Conservation (phyloP, 2,329 filamentous ascomycete species). For the Penicillium crustosum region DNA sequence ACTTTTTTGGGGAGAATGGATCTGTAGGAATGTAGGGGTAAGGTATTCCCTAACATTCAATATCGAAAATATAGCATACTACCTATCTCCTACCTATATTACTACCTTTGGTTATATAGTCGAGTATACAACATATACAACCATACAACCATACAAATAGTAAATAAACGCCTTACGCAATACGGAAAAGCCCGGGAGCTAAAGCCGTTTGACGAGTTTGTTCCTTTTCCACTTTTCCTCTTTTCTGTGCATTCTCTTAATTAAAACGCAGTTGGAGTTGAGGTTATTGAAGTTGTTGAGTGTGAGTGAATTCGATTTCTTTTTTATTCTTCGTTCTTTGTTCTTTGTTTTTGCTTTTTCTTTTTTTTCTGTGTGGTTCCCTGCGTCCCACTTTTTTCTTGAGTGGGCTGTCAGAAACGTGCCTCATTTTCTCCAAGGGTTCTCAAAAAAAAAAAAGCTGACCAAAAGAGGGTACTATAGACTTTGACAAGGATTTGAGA, state of each 20-base stretch:
- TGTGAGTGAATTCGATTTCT: neutral
- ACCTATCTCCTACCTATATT: too few relatives aligned
- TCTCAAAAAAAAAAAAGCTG: slow-evolving; percentile 23
- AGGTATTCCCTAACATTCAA: neutral
- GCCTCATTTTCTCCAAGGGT: slow-evolving; percentile 28
- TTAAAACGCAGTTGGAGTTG: slow-evolving; percentile 5
- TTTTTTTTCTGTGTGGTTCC: slow-evolving; percentile 4
- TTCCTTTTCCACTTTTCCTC: slow-evolving; percentile 17
- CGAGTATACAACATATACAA: neutral
- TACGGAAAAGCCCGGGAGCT: slow-evolving; percentile 42
- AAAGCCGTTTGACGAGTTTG: slow-evolving; percentile 33
- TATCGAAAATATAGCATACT: neutral
- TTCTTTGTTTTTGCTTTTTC: neutral
- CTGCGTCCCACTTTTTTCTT: slow-evolving; percentile 18
- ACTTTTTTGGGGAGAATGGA: slow-evolving; percentile 15
- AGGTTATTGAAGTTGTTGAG: slow-evolving; percentile 8
- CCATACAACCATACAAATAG: neutral
- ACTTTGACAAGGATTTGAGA: slow-evolving; percentile 27
- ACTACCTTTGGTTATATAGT: too few relatives aligned
- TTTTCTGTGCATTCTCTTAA: slow-evolving; percentile 12
- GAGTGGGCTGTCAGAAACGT: slow-evolving; percentile 33
- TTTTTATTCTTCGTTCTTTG: neutral
- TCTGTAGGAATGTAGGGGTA: slow-evolving; percentile 20
- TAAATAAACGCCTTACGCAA: slow-evolving; percentile 33
- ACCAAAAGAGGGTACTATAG: slow-evolving; percentile 19